Evolutionary conservation across 768 basidiomycete genomes (phyloP).

Genomic region (Agrocybe praecox): DNA sequence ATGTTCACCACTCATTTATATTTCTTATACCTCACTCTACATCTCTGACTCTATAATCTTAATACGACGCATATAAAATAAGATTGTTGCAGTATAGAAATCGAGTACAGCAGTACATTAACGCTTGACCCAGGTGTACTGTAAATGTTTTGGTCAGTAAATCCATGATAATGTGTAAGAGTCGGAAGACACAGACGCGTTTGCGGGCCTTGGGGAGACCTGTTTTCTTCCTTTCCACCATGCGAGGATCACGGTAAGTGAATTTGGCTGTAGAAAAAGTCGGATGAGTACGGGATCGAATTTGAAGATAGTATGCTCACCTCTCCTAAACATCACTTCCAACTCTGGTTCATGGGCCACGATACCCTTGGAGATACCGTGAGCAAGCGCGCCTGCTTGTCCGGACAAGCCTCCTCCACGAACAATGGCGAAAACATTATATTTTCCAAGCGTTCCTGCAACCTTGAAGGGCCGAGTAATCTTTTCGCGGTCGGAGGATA

Average conservation of each 20-base stretch:
- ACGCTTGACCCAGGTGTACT: conserved; percentile 98
- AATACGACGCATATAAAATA: conserved; percentile 20
- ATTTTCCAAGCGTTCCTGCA: conserved; percentile 82
- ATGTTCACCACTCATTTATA: conserved; percentile 16
- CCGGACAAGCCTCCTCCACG: conserved; percentile 91
- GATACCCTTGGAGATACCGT: conserved; percentile 77
- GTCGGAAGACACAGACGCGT: conserved; percentile 56
- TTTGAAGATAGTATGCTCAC: conserved; percentile 42
- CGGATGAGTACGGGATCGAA: conserved; percentile 6
- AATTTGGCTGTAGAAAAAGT: conserved; percentile 65
- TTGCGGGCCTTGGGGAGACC: conserved; percentile 91
- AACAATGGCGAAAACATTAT: conserved; percentile 74
- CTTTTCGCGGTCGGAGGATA: conserved; percentile 76
- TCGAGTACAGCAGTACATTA: conserved; percentile 35
- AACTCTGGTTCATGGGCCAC: conserved; percentile 71
- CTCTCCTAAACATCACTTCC: conserved; percentile 67
- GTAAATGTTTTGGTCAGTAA: conserved; percentile 19
- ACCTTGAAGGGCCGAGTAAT: conserved; percentile 84
- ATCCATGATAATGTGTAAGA: conserved; percentile 1
- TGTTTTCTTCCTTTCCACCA: conserved; percentile 99
- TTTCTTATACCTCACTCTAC: conserved; percentile 17
- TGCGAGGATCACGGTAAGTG: conserved; percentile 89
- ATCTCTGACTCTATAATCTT: conserved; percentile 15
- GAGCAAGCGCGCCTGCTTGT: conserved; percentile 85
- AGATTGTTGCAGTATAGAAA: conserved; percentile 4